Percentiles rank a stretch among this genome's conserved stretches.
Evolutionary conservation across 257 asterid genomes (phyloP).

Genomic region (Ilex asprella): DNA sequence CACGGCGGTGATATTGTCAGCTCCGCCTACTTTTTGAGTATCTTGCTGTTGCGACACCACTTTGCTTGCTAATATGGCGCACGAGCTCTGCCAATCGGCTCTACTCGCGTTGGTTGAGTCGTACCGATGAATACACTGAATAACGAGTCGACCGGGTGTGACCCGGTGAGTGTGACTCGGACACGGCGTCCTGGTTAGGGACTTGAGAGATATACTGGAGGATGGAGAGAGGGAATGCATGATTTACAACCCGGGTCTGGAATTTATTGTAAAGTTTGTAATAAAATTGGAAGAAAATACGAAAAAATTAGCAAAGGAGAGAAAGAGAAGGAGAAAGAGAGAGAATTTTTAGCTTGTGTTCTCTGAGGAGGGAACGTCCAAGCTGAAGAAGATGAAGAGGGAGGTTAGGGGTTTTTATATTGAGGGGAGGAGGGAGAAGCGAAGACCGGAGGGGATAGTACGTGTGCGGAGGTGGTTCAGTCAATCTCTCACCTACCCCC

Average conservation of each 20-base stretch:
- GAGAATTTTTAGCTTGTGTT: neutral
- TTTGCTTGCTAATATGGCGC: slow-evolving; percentile 82
- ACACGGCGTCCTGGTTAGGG: slow-evolving; percentile 20
- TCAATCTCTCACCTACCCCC: slow-evolving; percentile 67
- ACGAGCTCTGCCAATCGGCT: slow-evolving; percentile 93
- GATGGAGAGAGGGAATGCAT: slow-evolving; percentile 28
- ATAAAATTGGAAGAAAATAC: neutral
- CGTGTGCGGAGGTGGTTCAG: slow-evolving; percentile 21
- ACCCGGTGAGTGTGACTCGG: slow-evolving; percentile 16
- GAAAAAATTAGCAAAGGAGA: too few species aligned
- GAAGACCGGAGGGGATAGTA: slow-evolving; percentile 10
- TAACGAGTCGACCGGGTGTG: slow-evolving; percentile 11
- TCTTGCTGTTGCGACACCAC: slow-evolving; percentile 77
- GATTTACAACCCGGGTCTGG: neutral
- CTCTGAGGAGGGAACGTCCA: neutral
- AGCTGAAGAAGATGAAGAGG: neutral
- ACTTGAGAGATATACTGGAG: slow-evolving; percentile 30
- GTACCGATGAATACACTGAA: slow-evolving; percentile 32
- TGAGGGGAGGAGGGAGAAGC: neutral
- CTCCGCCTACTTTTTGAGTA: slow-evolving; percentile 32
- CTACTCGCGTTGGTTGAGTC: slow-evolving; percentile 35
- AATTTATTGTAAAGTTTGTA: too few species aligned
- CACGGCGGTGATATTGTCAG: neutral
- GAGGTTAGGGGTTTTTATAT: slow-evolving; percentile 36
- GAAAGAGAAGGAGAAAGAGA: too few species aligned